Evolutionary conservation across 164 flowering plant species (phyloP).

Genomic region (Annona squamosa): DNA sequence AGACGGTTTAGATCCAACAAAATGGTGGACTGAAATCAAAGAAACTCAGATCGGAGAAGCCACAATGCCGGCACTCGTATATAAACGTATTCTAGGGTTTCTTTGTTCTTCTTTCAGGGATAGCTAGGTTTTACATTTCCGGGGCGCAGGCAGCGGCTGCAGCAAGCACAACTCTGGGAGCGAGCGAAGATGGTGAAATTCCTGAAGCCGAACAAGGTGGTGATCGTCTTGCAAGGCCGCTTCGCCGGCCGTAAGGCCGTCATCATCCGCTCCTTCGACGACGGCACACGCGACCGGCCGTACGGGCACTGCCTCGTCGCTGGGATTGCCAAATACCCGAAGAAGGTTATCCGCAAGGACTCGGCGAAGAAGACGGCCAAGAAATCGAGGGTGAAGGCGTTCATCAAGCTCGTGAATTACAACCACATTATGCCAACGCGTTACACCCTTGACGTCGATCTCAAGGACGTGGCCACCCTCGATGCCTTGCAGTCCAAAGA

Average conservation of each 20-base stretch:
- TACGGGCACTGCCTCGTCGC: constrained; percentile 53
- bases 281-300: constrained; percentile 45
- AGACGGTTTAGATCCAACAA: too few relatives aligned
- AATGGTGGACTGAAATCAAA: too few relatives aligned
- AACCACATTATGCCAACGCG: constrained; percentile 35
- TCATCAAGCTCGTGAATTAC: constrained; percentile 43
- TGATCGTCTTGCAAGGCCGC: constrained; percentile 43
- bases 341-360: constrained; percentile 45
- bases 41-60: too few relatives aligned
- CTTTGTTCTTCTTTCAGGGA: too few relatives aligned
- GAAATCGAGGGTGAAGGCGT: constrained; percentile 44
- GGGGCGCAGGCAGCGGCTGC: background rate
- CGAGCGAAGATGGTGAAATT: constrained; percentile 41
- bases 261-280: constrained; percentile 41
- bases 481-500: constrained; percentile 32
- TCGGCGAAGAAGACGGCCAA: constrained; percentile 49
- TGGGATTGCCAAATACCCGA: constrained; percentile 43
- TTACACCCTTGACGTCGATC: constrained; percentile 39
- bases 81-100: too few relatives aligned
- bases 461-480: constrained; percentile 26
- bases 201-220: constrained; percentile 45
- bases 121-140: too few relatives aligned
- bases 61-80: too few relatives aligned
- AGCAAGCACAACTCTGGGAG: background rate
- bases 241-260: constrained; percentile 50